These are phyloP conservation scores for Hondaea fermentalgiana DNA, from an alignment of 108 stramenopile genomes.

Conservation along the genomic window DNA sequence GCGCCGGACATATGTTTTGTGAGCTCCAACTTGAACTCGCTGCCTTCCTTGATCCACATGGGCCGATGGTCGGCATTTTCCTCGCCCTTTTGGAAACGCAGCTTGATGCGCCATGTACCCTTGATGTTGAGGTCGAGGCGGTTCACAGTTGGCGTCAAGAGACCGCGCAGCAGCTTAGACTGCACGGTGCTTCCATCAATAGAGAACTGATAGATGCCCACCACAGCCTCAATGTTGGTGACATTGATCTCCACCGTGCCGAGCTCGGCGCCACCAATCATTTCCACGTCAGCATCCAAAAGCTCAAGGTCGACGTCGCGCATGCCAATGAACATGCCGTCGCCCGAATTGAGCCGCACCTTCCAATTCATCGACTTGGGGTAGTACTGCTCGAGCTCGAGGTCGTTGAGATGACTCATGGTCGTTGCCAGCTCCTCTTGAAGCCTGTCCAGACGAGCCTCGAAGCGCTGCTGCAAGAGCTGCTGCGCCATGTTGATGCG, in stretches of 20 bases:
- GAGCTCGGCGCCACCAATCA: background rate
- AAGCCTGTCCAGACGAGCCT: background rate
- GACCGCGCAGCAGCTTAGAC: background rate
- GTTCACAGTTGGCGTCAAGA: background rate
- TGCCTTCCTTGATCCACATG: background rate
- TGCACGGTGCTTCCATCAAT: background rate
- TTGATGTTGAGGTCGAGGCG: background rate
- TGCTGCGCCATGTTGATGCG: background rate
- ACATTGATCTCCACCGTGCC: background rate
- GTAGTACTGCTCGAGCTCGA: constrained; percentile 5
- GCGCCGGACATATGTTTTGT: background rate
- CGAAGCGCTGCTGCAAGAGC: constrained; percentile 10
- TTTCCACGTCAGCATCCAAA: background rate
- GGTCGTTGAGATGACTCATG: background rate
- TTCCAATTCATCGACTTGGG: constrained; percentile 13
- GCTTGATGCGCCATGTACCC: background rate
- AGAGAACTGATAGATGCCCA: constrained; percentile 1
- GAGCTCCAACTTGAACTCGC: background rate
- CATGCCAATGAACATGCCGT: background rate
- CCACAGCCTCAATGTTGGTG: background rate
- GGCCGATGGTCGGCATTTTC: background rate
- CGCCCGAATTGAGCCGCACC: constrained; percentile 8
- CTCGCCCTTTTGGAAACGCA: background rate
- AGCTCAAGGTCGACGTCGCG: background rate
- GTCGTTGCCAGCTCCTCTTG: constrained; percentile 10